Evolutionary conservation across 1,284 basidiomycete genomes (phyloP), one percentile per base, ranked within the genome.

Genomic region (Papiliotrema nemorosa): DNA sequence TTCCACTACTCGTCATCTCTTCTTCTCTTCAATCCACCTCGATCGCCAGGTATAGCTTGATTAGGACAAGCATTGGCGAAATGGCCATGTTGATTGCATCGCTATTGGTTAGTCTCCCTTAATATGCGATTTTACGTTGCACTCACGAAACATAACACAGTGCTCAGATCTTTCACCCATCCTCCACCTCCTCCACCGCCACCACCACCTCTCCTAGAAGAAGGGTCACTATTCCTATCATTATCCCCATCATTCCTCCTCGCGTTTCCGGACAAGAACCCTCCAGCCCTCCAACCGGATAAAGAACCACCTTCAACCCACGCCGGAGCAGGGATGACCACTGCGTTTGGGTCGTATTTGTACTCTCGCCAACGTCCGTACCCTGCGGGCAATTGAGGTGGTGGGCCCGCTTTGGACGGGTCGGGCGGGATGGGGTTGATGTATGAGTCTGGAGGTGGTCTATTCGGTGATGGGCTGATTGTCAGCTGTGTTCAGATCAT

Each of bases 41-140:
- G 58, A 54, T 75, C 73, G 1, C 73, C 73, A 2, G 73, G 71
- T 6, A 70, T 65, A 22, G 69, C 69, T 38, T 61, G 53, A 75
- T 91, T 89, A 51, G 86, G 81, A 74, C 91, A 94, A 60, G 88
- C 84, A 69, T 94, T 94, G n/a, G 91, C 91, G 67, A 93, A 94
- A 70, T 96, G 91, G 1, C 91, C 91, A 64, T 87, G 85, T 74
- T 90, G 86, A 44, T 62, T 60, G 21, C 63, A 62, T 40, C 45
- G 50, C 53, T 63, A 55, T 53, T 47, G n/a, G 29, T 47, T 26
- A 44, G 21, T 37, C 33, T 21, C 24, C 62, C 75, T 25, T 45
- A n/a, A n/a, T 22, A 40, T 24, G 13, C 16, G 22, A n/a, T 21
- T 33, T 5, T 27, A n/a, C 26, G 31, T 21, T 20, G 4, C 58